phyloP scores from a whole-genome alignment of 1,284 basidiomycete genomes.

The Ustilago loliicola region DNA sequence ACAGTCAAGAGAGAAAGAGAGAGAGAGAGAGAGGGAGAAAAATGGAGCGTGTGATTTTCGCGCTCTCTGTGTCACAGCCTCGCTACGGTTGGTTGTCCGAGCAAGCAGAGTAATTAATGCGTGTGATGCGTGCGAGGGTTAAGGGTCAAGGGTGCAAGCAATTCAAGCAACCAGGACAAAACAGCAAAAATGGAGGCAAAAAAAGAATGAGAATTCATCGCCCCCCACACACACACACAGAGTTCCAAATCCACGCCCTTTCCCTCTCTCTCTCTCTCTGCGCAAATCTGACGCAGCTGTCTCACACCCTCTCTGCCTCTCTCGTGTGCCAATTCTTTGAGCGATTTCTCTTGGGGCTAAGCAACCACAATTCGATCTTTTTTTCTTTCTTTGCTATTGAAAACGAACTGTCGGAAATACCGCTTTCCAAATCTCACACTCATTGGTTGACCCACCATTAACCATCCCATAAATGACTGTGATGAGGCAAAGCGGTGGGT shows the following conservation, averaged over 20 bases:
- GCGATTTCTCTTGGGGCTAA: not conserved
- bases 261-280: not conserved
- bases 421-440: not conserved
- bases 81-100: not conserved
- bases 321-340: not conserved
- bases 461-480: not conserved
- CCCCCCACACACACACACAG: not conserved
- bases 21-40: not conserved
- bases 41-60: not conserved
- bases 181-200: not conserved
- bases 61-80: not conserved
- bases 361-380: not conserved
- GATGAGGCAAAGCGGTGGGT: not conserved
- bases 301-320: no score
- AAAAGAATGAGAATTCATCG: not conserved
- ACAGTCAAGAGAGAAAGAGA: not conserved
- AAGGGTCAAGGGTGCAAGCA: conserved; percentile 19
- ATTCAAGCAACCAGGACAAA: not conserved
- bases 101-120: not conserved
- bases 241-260: no score
- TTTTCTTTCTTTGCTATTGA: not conserved
- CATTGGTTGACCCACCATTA: not conserved
- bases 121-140: conserved; percentile 1
- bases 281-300: conserved; percentile 13
- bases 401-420: not conserved